A percentile compares a stretch with the other conserved stretches of the same genome.
Evolutionary conservation across 2,329 filamentous ascomycete species (phyloP).

Genomic region (Lasiodiplodia hormozganensis): DNA sequence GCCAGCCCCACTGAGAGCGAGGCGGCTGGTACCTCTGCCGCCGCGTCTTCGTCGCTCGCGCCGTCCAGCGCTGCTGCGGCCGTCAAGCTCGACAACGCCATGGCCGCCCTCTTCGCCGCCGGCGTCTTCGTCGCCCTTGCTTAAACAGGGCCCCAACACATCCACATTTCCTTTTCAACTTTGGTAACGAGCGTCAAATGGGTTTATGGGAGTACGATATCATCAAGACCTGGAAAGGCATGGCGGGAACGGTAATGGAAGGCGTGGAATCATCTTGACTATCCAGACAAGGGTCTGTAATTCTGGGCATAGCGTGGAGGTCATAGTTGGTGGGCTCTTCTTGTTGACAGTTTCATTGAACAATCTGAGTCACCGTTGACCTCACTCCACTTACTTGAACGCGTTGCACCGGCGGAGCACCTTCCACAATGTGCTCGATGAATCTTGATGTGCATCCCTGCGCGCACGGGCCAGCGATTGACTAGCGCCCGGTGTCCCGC

Average conservation of each 20-base stretch:
- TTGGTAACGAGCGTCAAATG: slow-evolving; percentile 24
- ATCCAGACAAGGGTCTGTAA: slow-evolving; percentile 15
- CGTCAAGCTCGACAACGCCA: slow-evolving; percentile 22
- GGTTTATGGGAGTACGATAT: slow-evolving; percentile 15
- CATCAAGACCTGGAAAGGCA: slow-evolving; percentile 2
- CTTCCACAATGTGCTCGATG: slow-evolving; percentile 16
- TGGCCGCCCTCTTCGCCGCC: slow-evolving; percentile 29
- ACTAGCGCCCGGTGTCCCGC: slow-evolving; percentile 27
- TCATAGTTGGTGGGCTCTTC: slow-evolving; percentile 21
- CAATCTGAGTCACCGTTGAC: slow-evolving; percentile 21
- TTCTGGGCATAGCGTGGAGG: slow-evolving; percentile 13
- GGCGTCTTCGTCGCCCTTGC: slow-evolving; percentile 28
- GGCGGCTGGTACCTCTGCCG: slow-evolving; percentile 8
- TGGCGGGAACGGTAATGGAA: slow-evolving; percentile 5
- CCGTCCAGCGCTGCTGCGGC: slow-evolving; percentile 14
- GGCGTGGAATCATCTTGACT: slow-evolving; percentile 14
- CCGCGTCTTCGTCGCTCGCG: slow-evolving; percentile 18
- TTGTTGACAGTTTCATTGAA: slow-evolving; percentile 19
- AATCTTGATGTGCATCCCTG: slow-evolving; percentile 26
- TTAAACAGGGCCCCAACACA: not conserved
- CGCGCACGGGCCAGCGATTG: slow-evolving; percentile 12
- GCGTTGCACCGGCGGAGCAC: slow-evolving; percentile 15
- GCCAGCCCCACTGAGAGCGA: slow-evolving; percentile 1
- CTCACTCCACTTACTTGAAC: not conserved
- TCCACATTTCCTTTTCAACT: slow-evolving; percentile 5